phyloP scores from a whole-genome alignment of 2,329 filamentous ascomycete genomes.

The Sclerotinia borealis region DNA sequence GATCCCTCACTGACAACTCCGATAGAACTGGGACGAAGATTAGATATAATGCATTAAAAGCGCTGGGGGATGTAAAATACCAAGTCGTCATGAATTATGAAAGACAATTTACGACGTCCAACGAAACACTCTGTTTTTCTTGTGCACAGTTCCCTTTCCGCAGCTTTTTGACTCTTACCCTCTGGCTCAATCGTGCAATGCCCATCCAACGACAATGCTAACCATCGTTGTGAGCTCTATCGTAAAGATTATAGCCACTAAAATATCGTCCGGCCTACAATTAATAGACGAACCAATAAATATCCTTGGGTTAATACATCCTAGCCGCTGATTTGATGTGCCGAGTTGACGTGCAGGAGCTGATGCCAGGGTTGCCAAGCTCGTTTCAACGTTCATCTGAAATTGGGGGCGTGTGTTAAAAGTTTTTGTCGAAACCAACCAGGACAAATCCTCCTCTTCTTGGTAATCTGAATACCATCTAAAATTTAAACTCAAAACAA shows the following conservation, averaged over 20 bases:
- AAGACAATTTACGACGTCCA: constrained; percentile 9
- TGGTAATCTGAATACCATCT: not conserved
- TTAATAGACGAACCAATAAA: not conserved
- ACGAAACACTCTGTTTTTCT: not conserved
- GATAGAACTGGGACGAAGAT: constrained; percentile 35
- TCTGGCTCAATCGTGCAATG: not conserved
- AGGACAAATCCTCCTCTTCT: not conserved
- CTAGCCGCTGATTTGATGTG: not conserved
- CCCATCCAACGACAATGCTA: not conserved
- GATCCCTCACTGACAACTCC: constrained; percentile 18
- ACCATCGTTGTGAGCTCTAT: not conserved
- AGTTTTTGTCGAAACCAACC: not conserved
- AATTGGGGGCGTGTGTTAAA: constrained; percentile 5
- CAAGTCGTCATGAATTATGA: constrained; percentile 17
- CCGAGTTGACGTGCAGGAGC: not conserved
- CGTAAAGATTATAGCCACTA: not conserved
- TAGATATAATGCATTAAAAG: constrained; percentile 29
- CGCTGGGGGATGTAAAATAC: constrained; percentile 29
- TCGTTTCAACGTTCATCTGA: constrained; percentile 8
- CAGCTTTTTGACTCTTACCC: not conserved
- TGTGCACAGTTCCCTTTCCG: not conserved
- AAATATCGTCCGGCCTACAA: not conserved
- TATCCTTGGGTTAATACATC: not conserved
- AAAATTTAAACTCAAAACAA: constrained; percentile 6
- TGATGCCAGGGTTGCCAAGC: not conserved